Evolutionary conservation across 2,329 filamentous ascomycete genomes (phyloP), one percentile per base, ranked within the genome.

Genomic region (Xylaria sp.): DNA sequence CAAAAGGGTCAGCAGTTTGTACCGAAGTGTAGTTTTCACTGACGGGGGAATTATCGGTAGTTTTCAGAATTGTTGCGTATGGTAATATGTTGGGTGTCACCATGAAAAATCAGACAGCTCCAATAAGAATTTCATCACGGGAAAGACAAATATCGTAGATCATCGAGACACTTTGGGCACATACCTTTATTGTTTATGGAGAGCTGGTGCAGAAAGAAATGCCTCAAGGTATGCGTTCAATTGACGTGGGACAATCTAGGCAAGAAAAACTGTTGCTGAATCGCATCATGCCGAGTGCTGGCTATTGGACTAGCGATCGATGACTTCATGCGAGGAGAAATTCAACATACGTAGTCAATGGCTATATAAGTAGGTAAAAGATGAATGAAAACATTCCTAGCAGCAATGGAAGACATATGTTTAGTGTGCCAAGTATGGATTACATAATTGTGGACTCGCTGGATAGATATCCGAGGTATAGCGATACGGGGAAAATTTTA

Each of bases 71-170:
- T 80, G 82, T 87, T 83, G 86, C 88, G 88, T 90, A 90, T 87
- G 80, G 81, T 82, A 82, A 84, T 80, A 82, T 81, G 73, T 73
- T 77, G 78, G 78, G 83, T 85, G 84, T 92, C 90, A 87, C 85
- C 89, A 91, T 82, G 78, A 80, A 80, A 84, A 87, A 82, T 87
- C 82, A 89, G 91, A 93, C 90, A 92, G 91, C 91, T 93, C 91
- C 91, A 93, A 92, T 92, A 91, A 84, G 73, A 76, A 75, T 84
- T 86, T 86, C 85, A 86, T 79, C 77, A 78, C 73, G 25, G 64
- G 25, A 46, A 12, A 51, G 46, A 65, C 55, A 23, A 23, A 44
- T 12, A 31, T 46, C 13, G 23, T 50, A 63, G 28, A 23, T 60
- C 28, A 55, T 59, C 46, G 59, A 59, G 46, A 31, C 18, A 10